Evolutionary conservation across 1,284 basidiomycete genomes (phyloP).

Genomic region (Malassezia yamatoensis): DNA sequence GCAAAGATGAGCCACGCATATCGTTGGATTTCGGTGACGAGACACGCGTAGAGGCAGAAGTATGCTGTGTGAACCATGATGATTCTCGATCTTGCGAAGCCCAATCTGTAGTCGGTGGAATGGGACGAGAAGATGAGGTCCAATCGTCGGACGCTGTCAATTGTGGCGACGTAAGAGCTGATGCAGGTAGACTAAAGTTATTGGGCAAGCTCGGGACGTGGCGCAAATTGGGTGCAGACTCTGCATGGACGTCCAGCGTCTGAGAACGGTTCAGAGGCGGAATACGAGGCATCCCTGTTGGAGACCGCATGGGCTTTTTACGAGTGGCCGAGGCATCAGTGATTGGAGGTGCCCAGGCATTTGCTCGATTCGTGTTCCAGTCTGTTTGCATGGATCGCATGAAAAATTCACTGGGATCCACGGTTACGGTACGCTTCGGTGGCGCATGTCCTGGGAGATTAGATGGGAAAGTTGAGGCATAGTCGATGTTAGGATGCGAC

Average conservation of each 20-base stretch:
- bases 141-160: neutral
- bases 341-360: too few species aligned
- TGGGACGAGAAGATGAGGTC: neutral
- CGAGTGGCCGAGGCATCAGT: too few species aligned
- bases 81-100: neutral
- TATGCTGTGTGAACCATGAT: neutral
- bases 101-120: neutral
- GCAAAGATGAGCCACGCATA: neutral
- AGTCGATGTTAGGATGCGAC: too few species aligned
- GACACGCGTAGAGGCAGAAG: neutral
- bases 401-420: slow-evolving; percentile 11
- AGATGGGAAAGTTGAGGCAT: too few species aligned
- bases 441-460: neutral
- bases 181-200: neutral
- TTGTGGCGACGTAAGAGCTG: neutral
- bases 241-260: slow-evolving; percentile 9
- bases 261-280: slow-evolving; percentile 1
- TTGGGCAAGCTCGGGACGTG: neutral
- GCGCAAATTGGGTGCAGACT: neutral
- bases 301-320: too few species aligned
- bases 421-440: slow-evolving; percentile 15
- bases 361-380: neutral
- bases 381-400: neutral
- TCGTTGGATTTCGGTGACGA: neutral
- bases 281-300: neutral